Conservation (phyloP, 345 rosid species). For the Abelmoschus esculentus region DNA sequence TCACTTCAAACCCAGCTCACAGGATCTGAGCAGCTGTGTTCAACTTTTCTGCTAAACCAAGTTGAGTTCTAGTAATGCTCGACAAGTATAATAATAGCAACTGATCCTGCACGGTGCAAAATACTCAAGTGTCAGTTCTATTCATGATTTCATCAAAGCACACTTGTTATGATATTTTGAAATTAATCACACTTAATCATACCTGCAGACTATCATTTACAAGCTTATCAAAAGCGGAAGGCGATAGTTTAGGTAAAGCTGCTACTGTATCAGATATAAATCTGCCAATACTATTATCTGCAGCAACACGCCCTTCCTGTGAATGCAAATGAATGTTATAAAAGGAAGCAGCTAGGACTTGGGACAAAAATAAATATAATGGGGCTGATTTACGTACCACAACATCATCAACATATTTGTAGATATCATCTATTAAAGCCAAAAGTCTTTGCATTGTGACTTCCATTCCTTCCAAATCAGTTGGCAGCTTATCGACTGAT, state of each 20-base stretch:
- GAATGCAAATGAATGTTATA: not conserved
- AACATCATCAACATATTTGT: conserved; percentile 76
- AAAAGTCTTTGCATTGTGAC: conserved; percentile 66
- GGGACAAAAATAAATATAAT: not conserved
- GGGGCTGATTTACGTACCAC: conserved; percentile 49
- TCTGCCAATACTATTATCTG: conserved; percentile 75
- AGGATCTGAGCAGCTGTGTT: conserved; percentile 89
- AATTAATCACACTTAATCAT: not conserved
- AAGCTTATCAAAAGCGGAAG: conserved; percentile 70
- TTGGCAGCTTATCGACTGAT: conserved; percentile 69
- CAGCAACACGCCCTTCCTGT: conserved; percentile 64
- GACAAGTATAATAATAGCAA: conserved; percentile 75
- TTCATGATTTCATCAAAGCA: not conserved
- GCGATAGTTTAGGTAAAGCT: conserved; percentile 66
- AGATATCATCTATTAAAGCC: conserved; percentile 59
- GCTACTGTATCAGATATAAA: conserved; percentile 58
- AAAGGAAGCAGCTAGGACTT: not conserved
- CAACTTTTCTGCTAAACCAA: conserved; percentile 82
- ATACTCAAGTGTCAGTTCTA: not conserved
- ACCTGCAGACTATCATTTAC: conserved; percentile 90
- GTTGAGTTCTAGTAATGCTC: conserved; percentile 94
- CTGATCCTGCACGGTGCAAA: conserved; percentile 49
- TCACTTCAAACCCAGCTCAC: conserved; percentile 15
- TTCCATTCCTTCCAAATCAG: conserved; percentile 97
- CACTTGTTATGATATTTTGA: not conserved